A percentile compares a stretch with the other conserved stretches of the same genome.
Evolutionary conservation across 2,329 filamentous ascomycete species (phyloP).

Genomic region (Gliomastix tumulicola): DNA sequence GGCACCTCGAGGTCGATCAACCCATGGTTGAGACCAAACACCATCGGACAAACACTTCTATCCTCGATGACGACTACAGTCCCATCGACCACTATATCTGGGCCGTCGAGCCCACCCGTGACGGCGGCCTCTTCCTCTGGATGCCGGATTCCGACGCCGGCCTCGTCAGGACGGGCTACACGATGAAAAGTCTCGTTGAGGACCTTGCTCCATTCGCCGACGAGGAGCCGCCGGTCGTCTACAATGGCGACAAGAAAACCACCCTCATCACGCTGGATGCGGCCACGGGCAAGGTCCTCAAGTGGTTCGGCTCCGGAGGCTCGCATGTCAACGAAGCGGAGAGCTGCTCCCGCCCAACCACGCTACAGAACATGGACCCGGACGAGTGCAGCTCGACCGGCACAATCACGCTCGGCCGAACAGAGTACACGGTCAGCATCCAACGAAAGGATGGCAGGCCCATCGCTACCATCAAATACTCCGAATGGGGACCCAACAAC

Average conservation of each 20-base stretch:
- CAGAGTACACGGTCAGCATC: slow-evolving; percentile 85
- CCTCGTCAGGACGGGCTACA: slow-evolving; percentile 61
- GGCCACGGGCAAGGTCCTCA: slow-evolving; percentile 72
- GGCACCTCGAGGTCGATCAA: slow-evolving; percentile 77
- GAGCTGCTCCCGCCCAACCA: slow-evolving; percentile 67
- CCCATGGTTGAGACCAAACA: slow-evolving; percentile 90
- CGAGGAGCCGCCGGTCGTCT: slow-evolving; percentile 71
- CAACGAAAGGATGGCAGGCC: slow-evolving; percentile 66
- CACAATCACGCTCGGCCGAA: slow-evolving; percentile 75
- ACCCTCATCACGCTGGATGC: slow-evolving; percentile 87
- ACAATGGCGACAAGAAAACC: slow-evolving; percentile 87
- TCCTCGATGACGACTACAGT: slow-evolving; percentile 50
- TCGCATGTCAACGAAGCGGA: slow-evolving; percentile 61
- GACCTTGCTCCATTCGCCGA: slow-evolving; percentile 71
- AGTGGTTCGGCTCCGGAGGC: slow-evolving; percentile 74
- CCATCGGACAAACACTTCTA: slow-evolving; percentile 61
- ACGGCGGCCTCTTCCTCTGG: slow-evolving; percentile 84
- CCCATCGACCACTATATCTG: slow-evolving; percentile 82
- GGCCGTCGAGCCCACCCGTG: slow-evolving; percentile 87
- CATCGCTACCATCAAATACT: slow-evolving; percentile 85
- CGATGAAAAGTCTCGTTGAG: slow-evolving; percentile 84
- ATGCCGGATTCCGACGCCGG: slow-evolving; percentile 54
- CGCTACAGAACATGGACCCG: slow-evolving; percentile 56
- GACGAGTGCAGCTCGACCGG: slow-evolving; percentile 75
- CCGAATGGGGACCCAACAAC: slow-evolving; percentile 92